phyloP scores from a whole-genome alignment of 2,329 filamentous ascomycete species.

The Hymenoscyphus repandus region DNA sequence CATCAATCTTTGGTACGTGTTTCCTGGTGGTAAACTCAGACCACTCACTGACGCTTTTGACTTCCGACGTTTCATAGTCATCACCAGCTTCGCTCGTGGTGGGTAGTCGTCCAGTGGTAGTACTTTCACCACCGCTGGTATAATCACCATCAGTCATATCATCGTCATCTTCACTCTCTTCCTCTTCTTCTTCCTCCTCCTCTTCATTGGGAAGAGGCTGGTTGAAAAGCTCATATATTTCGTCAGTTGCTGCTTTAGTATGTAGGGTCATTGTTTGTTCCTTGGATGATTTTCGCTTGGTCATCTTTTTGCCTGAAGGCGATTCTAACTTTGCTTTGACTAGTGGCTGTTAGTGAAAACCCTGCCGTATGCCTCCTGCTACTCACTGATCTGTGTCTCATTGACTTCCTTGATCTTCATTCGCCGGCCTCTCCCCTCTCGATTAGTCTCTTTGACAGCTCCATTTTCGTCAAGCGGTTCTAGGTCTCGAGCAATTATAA shows the following conservation, averaged over 20 bases:
- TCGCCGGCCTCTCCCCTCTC: conserved; percentile 53
- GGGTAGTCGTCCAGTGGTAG: conserved; percentile 67
- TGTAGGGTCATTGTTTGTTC: conserved; percentile 99
- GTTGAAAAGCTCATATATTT: conserved; percentile 97
- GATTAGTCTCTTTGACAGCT: conserved; percentile 39
- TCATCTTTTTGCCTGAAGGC: conserved; percentile 77
- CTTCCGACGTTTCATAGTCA: conserved; percentile 54
- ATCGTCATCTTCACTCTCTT: conserved; percentile 57
- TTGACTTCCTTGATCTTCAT: conserved; percentile 82
- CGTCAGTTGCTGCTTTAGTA: conserved; percentile 89
- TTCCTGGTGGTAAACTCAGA: conserved; percentile 77
- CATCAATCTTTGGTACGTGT: conserved; percentile 52
- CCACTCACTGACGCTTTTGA: conserved; percentile 72
- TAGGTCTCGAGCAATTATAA: conserved; percentile 31
- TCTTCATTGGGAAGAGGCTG: conserved; percentile 57
- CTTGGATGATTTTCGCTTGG: conserved; percentile 54
- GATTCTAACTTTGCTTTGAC: conserved; percentile 93
- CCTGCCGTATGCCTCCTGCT: too few species aligned
- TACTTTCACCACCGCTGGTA: conserved; percentile 81
- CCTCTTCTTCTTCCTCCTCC: conserved; percentile 40
- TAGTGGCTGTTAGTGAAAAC: conserved; percentile 37
- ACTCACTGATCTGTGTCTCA: conserved; percentile 86
- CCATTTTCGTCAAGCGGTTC: conserved; percentile 56
- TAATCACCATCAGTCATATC: conserved; percentile 66
- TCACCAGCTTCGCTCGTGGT: conserved; percentile 61